phyloP scores from a whole-genome alignment of 768 basidiomycete species.

The Psilocybe cyanescens region DNA sequence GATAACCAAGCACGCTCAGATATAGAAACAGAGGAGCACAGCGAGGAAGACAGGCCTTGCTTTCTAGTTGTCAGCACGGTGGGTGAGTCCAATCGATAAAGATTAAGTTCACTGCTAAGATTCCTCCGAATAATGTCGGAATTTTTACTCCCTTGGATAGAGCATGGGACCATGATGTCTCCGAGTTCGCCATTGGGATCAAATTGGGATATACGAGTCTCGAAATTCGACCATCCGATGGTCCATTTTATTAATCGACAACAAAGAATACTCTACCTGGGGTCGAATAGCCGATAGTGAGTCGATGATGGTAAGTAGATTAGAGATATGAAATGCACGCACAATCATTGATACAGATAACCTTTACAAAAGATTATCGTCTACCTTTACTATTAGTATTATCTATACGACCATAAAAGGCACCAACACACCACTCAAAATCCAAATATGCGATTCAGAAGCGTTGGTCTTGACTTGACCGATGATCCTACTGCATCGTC shows the following conservation, averaged over 20 bases:
- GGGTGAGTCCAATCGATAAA: not conserved
- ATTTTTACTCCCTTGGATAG: not conserved
- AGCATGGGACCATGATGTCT: not conserved
- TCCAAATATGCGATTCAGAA: slow-evolving; percentile 28
- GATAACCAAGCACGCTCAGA: not conserved
- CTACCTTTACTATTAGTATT: not conserved
- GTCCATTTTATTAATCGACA: not conserved
- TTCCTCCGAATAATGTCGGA: not conserved
- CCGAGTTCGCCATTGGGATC: not conserved
- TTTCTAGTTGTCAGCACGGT: not conserved
- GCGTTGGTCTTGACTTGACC: slow-evolving; percentile 23
- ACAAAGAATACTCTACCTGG: not conserved
- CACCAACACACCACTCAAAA: slow-evolving; percentile 18
- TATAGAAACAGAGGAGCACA: not conserved
- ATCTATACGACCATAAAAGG: not conserved
- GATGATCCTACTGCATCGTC: slow-evolving; percentile 32
- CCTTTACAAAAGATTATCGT: too few relatives aligned
- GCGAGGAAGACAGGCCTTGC: not conserved
- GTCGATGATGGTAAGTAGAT: not conserved
- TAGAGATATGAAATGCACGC: too few relatives aligned
- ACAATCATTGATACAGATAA: too few relatives aligned
- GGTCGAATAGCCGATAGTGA: not conserved
- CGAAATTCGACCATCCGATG: not conserved
- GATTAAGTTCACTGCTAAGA: not conserved
- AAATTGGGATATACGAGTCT: not conserved